Conservation (phyloP, 202 grass and related monocot genomes). For the Setaria italica region DNA sequence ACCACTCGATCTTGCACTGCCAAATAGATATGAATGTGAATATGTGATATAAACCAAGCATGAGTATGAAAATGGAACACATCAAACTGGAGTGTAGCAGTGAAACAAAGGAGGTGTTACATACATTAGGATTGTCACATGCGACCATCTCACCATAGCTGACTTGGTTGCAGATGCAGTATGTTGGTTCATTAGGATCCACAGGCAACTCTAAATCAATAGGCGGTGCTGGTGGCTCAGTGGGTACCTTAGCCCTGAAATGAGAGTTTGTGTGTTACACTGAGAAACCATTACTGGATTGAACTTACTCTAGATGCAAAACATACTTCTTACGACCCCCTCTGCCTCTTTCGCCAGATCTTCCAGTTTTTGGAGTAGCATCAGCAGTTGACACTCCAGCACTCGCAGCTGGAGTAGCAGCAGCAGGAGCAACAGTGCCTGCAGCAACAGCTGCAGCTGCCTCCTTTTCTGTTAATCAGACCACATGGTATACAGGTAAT, state of each 20-base stretch:
- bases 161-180: slow-evolving; percentile 97
- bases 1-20: slow-evolving; percentile 99
- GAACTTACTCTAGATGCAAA: slow-evolving; percentile 33
- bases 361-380: slow-evolving; percentile 60
- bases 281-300: slow-evolving; percentile 1
- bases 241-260: slow-evolving; percentile 67
- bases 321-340: slow-evolving; percentile 95
- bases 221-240: slow-evolving; percentile 59
- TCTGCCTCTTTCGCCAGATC: slow-evolving; percentile 77
- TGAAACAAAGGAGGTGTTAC: slow-evolving; percentile 10
- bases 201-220: slow-evolving; percentile 92
- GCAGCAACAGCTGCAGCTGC: slow-evolving; percentile 39
- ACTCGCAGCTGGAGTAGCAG: slow-evolving; percentile 42
- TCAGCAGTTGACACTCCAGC: slow-evolving; percentile 50
- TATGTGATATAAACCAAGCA: background rate
- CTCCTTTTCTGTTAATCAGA: slow-evolving; percentile 64
- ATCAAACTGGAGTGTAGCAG: background rate
- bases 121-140: slow-evolving; percentile 80
- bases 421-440: slow-evolving; percentile 19
- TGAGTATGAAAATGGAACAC: background rate
- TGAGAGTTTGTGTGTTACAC: slow-evolving; percentile 25
- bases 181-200: slow-evolving; percentile 94
- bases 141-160: slow-evolving; percentile 96
- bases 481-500: background rate
- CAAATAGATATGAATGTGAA: slow-evolving; percentile 10